Evolutionary conservation across 2,329 filamentous ascomycete genomes (phyloP).

Genomic region (Fusarium proliferatum): DNA sequence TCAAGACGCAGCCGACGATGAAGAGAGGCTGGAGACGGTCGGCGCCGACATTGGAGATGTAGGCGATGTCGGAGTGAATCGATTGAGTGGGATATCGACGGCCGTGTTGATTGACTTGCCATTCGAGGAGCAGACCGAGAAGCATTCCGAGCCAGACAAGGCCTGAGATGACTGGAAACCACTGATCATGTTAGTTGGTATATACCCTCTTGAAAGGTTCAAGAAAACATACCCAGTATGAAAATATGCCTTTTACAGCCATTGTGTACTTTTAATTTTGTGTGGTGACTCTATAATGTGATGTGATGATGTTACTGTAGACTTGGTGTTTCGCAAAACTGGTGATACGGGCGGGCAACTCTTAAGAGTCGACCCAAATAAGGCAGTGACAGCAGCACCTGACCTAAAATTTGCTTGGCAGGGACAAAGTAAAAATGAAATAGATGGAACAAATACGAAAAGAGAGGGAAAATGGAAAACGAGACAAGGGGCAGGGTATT

Average conservation of each 20-base stretch:
- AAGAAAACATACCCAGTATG: slow-evolving; percentile 53
- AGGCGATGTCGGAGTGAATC: slow-evolving; percentile 69
- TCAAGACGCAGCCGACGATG: slow-evolving; percentile 76
- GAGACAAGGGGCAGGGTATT: slow-evolving; percentile 2
- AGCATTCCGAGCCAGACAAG: slow-evolving; percentile 74
- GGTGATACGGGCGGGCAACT: background rate
- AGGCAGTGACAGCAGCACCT: slow-evolving; percentile 5
- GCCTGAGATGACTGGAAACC: slow-evolving; percentile 78
- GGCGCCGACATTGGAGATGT: slow-evolving; percentile 76
- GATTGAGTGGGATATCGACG: slow-evolving; percentile 71
- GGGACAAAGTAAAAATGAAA: background rate
- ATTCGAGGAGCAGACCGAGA: slow-evolving; percentile 76
- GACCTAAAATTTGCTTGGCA: background rate
- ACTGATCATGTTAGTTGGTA: slow-evolving; percentile 37
- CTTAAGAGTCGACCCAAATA: background rate
- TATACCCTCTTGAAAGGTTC: background rate
- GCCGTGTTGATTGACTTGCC: slow-evolving; percentile 67
- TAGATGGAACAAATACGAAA: background rate
- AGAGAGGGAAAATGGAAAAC: background rate
- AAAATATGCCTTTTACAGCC: slow-evolving; percentile 48
- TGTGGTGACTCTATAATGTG: background rate
- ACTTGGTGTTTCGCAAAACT: background rate
- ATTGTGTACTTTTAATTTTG: slow-evolving; percentile 35
- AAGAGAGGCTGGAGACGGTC: slow-evolving; percentile 78
- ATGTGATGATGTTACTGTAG: background rate